These are phyloP conservation scores for Teratosphaeria zuluensis DNA, from an alignment of 2,329 filamentous ascomycete genomes.

Conservation along the genomic window DNA sequence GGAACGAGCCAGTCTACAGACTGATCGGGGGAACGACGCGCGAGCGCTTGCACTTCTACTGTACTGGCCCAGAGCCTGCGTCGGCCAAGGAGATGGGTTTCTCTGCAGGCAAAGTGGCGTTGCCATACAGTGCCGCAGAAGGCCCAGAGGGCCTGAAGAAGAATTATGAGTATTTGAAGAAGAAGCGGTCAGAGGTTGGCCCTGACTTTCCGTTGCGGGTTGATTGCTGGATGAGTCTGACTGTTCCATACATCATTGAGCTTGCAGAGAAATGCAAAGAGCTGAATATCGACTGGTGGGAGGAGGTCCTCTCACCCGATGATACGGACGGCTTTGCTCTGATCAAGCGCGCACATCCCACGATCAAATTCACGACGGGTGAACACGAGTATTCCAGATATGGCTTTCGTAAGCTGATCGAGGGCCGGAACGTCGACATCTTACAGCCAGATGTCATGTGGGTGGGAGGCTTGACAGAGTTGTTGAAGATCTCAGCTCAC, in stretches of 20 bases:
- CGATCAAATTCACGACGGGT: slow-evolving; percentile 87
- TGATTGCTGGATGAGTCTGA: slow-evolving; percentile 95
- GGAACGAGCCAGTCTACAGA: slow-evolving; percentile 88
- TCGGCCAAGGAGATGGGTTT: slow-evolving; percentile 81
- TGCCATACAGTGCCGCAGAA: slow-evolving; percentile 84
- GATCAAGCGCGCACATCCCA: slow-evolving; percentile 83
- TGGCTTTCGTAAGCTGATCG: slow-evolving; percentile 88
- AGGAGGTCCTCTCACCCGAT: slow-evolving; percentile 84
- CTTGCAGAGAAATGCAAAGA: slow-evolving; percentile 74
- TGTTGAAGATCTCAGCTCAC: slow-evolving; percentile 80
- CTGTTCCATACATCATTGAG: slow-evolving; percentile 86
- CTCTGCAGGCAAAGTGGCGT: slow-evolving; percentile 78
- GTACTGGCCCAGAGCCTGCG: slow-evolving; percentile 76
- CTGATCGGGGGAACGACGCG: slow-evolving; percentile 86
- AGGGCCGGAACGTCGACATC: slow-evolving; percentile 85
- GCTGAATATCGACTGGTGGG: slow-evolving; percentile 93
- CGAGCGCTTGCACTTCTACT: slow-evolving; percentile 81
- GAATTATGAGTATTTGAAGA: slow-evolving; percentile 80
- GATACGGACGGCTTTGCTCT: slow-evolving; percentile 84
- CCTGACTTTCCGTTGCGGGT: slow-evolving; percentile 90
- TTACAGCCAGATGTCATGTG: slow-evolving; percentile 97
- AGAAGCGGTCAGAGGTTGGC: slow-evolving; percentile 74
- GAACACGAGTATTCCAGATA: slow-evolving; percentile 94
- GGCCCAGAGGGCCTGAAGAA: slow-evolving; percentile 72
- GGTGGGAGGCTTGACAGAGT: slow-evolving; percentile 85